A percentile compares a stretch with the other conserved stretches of the same genome.
phyloP scores from a whole-genome alignment of 371 early-diverging fungal genomes.

The Scutellospora calospora region DNA sequence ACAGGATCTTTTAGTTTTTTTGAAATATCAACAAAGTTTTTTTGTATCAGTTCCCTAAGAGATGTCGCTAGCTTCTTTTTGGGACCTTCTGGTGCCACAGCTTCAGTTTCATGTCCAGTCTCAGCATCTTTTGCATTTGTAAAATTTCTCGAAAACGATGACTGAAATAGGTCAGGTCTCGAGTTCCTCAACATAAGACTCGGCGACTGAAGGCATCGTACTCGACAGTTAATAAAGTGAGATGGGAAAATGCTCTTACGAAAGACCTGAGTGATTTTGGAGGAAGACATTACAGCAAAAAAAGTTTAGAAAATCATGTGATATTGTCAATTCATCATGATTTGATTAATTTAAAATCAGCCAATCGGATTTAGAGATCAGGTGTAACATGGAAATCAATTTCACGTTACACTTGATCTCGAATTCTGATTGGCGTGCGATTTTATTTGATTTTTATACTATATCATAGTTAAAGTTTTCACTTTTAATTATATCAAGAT shows the following conservation, averaged over 20 bases:
- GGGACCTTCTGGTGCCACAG: background rate
- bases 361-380: too few species aligned
- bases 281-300: conserved; percentile 23
- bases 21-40: background rate
- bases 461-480: too few species aligned
- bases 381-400: too few species aligned
- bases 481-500: too few species aligned
- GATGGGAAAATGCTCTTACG: conserved; percentile 18
- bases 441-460: too few species aligned
- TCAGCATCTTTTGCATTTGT: background rate
- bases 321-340: too few species aligned
- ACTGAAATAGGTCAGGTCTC: conserved; percentile 17
- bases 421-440: too few species aligned
- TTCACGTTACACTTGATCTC: too few species aligned
- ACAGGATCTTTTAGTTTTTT: background rate
- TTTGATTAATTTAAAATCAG: too few species aligned
- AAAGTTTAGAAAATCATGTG: background rate
- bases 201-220: background rate
- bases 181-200: conserved; percentile 4
- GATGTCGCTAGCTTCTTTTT: background rate
- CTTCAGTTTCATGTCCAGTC: background rate
- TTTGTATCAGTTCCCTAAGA: background rate
- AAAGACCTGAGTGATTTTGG: conserved; percentile 29
- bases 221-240: conserved; percentile 9
- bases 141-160: conserved; percentile 19